Conservation (phyloP, 169 alveolate genomes). For the Toxoplasma gondii region DNA sequence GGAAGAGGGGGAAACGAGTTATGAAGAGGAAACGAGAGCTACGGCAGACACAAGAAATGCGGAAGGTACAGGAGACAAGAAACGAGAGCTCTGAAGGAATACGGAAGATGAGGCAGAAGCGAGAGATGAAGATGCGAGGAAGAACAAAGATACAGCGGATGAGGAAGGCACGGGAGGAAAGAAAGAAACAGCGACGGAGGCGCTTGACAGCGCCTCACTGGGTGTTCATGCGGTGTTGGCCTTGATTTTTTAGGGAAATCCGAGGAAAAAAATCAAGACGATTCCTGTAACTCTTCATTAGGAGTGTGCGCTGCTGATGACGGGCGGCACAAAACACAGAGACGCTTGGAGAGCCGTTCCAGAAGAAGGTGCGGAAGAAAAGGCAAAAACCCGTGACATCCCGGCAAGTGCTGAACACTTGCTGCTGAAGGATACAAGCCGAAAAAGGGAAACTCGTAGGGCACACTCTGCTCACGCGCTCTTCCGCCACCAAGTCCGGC, state of each 20-base stretch:
- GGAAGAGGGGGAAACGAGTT: neutral
- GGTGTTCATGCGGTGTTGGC: neutral
- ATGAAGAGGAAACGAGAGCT: neutral
- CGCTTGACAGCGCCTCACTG: neutral
- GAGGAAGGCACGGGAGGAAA: neutral
- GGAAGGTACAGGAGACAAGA: neutral
- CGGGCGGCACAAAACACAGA: too few species aligned
- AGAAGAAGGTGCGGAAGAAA: neutral
- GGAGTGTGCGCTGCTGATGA: too few species aligned
- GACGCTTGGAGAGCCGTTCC: too few species aligned
- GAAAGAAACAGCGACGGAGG: neutral
- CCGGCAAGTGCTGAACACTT: neutral
- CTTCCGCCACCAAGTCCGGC: too few species aligned
- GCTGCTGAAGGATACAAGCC: neutral
- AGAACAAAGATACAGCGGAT: neutral
- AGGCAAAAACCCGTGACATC: neutral
- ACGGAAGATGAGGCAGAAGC: neutral
- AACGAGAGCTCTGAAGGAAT: neutral
- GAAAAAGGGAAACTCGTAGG: too few species aligned
- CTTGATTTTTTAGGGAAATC: too few species aligned
- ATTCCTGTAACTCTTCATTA: too few species aligned
- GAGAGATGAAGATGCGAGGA: neutral
- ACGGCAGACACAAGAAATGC: neutral
- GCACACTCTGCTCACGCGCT: too few species aligned
- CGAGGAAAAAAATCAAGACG: too few species aligned